Evolutionary conservation across 768 basidiomycete genomes (phyloP), one percentile per base, ranked within the genome.

Genomic region (Pleurotus salmoneostramineus): DNA sequence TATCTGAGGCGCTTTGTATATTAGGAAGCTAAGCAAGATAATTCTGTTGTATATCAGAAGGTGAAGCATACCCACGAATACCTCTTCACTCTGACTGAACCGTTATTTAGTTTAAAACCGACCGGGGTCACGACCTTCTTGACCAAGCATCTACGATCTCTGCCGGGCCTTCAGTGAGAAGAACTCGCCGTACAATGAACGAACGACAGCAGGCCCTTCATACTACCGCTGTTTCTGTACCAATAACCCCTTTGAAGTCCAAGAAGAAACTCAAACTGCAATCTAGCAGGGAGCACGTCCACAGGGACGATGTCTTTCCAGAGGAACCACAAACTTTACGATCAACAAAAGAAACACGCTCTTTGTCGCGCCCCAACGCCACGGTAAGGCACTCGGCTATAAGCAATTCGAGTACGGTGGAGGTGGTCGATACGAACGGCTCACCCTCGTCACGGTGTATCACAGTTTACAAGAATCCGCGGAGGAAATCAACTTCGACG

Each of bases 1-100:
- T 34, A 34, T 48, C 6, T 47, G 34, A 46, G 27, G 21, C 58
- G 51, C 36, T 60, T 59, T 58, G 51, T 47, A 15, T 37, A 50
- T 34, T 60, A 93, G 91, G 72, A 72, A 35, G 90, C 90, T 5
- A 95, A 95, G 66, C 59, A 71, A 54, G 92, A 95, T 62, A 81
- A 81, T 34, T 84, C 87, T 10, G 69, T 72, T 32, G 89, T 89
- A n/a, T 94, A 89, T 65, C 78, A 80, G 62, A 78, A 89, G 72
- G 93, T 93, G 60, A 50, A 83, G 74, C 11, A 12, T 17, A 21
- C 57, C 42, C 34, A 43, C 37, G 57, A 60, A 37, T 58, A 40
- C 32, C 49, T 63, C 57, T 21, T 51, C 56, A 31, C 54, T 3
- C 10, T 21, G 43, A 57, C 48, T 51, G n/a, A 58, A 50, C 10